Evolutionary conservation across 768 basidiomycete genomes (phyloP).

Genomic region (Auriculariales sp.): DNA sequence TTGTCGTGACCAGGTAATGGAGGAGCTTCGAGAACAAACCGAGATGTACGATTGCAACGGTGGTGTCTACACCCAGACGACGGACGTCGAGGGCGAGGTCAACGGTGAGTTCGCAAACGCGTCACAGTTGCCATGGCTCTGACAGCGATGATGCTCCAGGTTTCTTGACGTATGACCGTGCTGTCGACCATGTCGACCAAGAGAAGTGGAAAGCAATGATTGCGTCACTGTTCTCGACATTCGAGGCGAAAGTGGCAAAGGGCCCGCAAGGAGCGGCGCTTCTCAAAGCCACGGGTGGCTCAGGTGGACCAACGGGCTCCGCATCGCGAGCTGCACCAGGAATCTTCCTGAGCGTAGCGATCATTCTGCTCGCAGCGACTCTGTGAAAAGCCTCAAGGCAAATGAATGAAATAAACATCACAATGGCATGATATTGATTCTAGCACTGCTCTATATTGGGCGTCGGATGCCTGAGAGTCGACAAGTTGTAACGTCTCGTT

Average conservation of each 20-base stretch:
- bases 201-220: not conserved
- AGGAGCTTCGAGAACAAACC: not conserved
- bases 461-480: no score
- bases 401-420: no score
- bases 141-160: not conserved
- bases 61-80: constrained; percentile 1
- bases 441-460: no score
- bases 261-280: not conserved
- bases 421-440: no score
- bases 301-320: no score
- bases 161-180: not conserved
- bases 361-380: no score
- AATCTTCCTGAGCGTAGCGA: no score
- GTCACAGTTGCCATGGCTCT: not conserved
- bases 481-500: no score
- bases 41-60: constrained; percentile 1
- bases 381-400: no score
- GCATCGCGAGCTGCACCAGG: no score
- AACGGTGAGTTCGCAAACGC: not conserved
- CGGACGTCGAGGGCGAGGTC: constrained; percentile 1
- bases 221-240: not conserved
- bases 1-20: not conserved
- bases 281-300: no score
- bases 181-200: not conserved
- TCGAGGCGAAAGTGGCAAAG: not conserved